Percentiles rank a stretch among this genome's conserved stretches.
phyloP scores from a whole-genome alignment of 1,139 yeast species.

The Suhomyces choctaworum region DNA sequence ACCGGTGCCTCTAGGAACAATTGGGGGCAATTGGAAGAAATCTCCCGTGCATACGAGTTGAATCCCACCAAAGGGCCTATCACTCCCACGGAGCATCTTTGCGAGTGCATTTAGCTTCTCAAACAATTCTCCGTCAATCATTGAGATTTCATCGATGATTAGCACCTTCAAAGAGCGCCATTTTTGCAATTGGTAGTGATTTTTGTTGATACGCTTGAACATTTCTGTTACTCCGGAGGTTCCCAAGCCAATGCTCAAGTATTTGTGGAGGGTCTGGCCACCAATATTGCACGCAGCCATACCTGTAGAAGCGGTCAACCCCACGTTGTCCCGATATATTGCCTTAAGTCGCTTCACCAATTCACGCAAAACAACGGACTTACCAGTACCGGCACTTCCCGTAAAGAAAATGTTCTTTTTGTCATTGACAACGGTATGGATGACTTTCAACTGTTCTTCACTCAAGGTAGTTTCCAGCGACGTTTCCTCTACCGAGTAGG shows the following conservation, averaged over 20 bases:
- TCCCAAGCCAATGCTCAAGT: constrained; percentile 79
- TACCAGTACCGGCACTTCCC: constrained; percentile 86
- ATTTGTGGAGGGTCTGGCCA: constrained; percentile 78
- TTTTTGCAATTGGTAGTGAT: constrained; percentile 42
- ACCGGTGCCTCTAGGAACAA: constrained; percentile 38
- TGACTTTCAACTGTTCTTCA: constrained; percentile 69
- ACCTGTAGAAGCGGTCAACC: constrained; percentile 90
- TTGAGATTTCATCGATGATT: constrained; percentile 83
- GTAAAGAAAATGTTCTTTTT: constrained; percentile 64
- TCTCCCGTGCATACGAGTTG: constrained; percentile 87
- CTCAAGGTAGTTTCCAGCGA: constrained; percentile 18
- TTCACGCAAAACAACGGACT: constrained; percentile 67
- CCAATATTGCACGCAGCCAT: constrained; percentile 87
- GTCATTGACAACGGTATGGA: constrained; percentile 61
- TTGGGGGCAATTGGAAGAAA: constrained; percentile 90
- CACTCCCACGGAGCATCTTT: constrained; percentile 48
- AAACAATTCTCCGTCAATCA: constrained; percentile 77
- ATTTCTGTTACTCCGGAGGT: constrained; percentile 46
- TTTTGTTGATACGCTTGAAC: constrained; percentile 47
- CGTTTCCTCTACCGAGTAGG: constrained; percentile 3
- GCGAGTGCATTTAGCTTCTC: constrained; percentile 73
- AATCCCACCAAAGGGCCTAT: constrained; percentile 82
- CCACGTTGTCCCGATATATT: constrained; percentile 47
- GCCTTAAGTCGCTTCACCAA: constrained; percentile 48
- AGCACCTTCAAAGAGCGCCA: constrained; percentile 68